Percentiles rank a stretch among this genome's conserved stretches.
phyloP scores from a whole-genome alignment of 257 asterid genomes.

The Solanum appendiculatum region DNA sequence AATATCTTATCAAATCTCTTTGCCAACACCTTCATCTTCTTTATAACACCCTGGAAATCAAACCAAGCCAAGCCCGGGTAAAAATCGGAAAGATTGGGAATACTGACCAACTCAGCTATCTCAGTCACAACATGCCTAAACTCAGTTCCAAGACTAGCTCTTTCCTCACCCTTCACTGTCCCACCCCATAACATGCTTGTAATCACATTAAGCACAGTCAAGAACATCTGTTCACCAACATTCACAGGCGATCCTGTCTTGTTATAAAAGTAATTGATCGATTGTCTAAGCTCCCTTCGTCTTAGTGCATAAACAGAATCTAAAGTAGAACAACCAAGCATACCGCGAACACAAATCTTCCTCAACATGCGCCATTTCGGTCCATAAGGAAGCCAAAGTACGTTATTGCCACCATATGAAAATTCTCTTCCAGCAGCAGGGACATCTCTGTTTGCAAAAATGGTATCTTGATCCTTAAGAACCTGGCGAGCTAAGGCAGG shows the following conservation, averaged over 20 bases:
- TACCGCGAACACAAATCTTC: constrained; percentile 47
- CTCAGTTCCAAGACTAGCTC: too few species aligned
- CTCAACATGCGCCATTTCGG: constrained; percentile 72
- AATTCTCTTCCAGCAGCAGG: constrained; percentile 56
- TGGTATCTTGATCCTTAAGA: constrained; percentile 50
- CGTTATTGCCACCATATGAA: constrained; percentile 53
- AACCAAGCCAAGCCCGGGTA: constrained; percentile 48
- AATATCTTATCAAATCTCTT: constrained; percentile 47
- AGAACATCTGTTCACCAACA: constrained; percentile 54
- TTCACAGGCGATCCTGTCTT: constrained; percentile 29
- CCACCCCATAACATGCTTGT: constrained; percentile 75
- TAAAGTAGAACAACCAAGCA: constrained; percentile 35
- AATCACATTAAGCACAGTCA: constrained; percentile 57
- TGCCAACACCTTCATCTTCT: constrained; percentile 34
- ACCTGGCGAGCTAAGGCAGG: constrained; percentile 31
- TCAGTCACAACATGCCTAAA: too few species aligned
- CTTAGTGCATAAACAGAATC: constrained; percentile 43
- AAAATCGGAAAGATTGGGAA: constrained; percentile 58
- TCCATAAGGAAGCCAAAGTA: constrained; percentile 64
- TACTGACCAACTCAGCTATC: constrained; percentile 37
- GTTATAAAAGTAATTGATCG: constrained; percentile 18
- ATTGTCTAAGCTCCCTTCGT: constrained; percentile 35
- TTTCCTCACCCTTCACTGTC: too few species aligned
- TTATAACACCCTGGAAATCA: constrained; percentile 55
- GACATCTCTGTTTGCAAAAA: constrained; percentile 66